A percentile compares a stretch with the other conserved stretches of the same genome.
These are phyloP conservation scores for Vigna nakashimae DNA, from an alignment of 306 rosid genomes.

Conservation along the genomic window DNA sequence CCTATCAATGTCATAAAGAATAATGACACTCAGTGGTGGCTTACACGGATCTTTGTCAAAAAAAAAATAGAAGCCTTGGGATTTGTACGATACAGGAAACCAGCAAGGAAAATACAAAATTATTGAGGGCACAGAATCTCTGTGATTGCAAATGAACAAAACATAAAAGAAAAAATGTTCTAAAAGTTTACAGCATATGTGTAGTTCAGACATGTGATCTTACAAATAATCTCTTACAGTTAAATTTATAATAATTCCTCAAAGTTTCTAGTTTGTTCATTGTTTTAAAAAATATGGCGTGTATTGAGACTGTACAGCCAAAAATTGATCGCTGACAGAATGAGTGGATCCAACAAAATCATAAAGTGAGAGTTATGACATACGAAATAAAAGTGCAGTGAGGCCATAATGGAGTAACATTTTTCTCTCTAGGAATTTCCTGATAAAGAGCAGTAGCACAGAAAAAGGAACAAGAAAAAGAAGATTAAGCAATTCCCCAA, in stretches of 20 bases:
- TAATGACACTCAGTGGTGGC: conserved; percentile 77
- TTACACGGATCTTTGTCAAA: conserved; percentile 70
- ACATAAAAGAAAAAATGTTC: background rate
- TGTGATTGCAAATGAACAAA: background rate
- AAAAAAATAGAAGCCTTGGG: conserved; percentile 13
- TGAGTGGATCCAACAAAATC: conserved; percentile 29
- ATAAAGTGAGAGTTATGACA: conserved; percentile 29
- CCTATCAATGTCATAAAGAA: conserved; percentile 84
- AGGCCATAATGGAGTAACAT: conserved; percentile 38
- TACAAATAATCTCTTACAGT: background rate
- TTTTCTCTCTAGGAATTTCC: conserved; percentile 33
- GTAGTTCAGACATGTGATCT: background rate
- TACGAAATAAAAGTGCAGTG: conserved; percentile 30
- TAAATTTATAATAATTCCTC: conserved; percentile 9
- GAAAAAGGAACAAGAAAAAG: conserved; percentile 22
- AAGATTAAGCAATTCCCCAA: conserved; percentile 27
- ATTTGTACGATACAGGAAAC: conserved; percentile 18
- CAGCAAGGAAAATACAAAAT: conserved; percentile 3
- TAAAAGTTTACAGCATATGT: conserved; percentile 21
- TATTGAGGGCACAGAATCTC: background rate
- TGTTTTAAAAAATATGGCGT: conserved; percentile 2
- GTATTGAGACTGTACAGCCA: conserved; percentile 7
- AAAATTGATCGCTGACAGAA: background rate
- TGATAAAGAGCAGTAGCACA: conserved; percentile 11
- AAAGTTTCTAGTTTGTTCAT: background rate